Evolutionary conservation across 345 rosid species (phyloP).

Genomic region (Bruguiera parviflora): DNA sequence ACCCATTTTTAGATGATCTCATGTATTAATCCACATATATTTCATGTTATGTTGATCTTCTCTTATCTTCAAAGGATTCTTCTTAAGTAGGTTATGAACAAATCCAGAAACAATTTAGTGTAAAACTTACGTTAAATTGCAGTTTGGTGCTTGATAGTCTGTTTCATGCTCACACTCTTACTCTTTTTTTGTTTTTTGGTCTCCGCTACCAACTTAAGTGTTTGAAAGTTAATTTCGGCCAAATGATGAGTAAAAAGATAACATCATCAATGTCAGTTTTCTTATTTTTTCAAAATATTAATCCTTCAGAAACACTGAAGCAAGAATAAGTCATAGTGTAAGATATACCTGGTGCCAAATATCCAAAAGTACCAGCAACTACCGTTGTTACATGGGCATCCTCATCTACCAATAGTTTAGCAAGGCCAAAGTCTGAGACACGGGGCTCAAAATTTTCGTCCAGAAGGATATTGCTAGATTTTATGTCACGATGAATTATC

Average conservation of each 20-base stretch:
- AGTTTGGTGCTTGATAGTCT: too few species aligned
- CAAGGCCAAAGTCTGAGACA: slow-evolving; percentile 94
- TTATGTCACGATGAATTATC: slow-evolving; percentile 86
- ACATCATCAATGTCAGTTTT: too few species aligned
- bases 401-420: slow-evolving; percentile 87
- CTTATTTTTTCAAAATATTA: too few species aligned
- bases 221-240: too few species aligned
- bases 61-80: not conserved
- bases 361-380: slow-evolving; percentile 97
- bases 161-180: too few species aligned
- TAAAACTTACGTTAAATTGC: too few species aligned
- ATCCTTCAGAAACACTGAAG: too few species aligned
- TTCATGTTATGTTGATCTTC: not conserved
- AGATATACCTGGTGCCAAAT: slow-evolving; percentile 85
- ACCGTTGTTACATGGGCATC: slow-evolving; percentile 92
- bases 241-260: too few species aligned
- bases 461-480: slow-evolving; percentile 90
- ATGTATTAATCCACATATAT: not conserved
- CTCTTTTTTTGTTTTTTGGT: too few species aligned
- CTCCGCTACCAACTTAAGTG: too few species aligned
- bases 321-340: not conserved
- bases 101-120: not conserved
- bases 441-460: slow-evolving; percentile 84
- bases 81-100: not conserved
- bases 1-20: not conserved